Conservation (phyloP, 257 asterid species). For the Cynanchum wilfordii region DNA sequence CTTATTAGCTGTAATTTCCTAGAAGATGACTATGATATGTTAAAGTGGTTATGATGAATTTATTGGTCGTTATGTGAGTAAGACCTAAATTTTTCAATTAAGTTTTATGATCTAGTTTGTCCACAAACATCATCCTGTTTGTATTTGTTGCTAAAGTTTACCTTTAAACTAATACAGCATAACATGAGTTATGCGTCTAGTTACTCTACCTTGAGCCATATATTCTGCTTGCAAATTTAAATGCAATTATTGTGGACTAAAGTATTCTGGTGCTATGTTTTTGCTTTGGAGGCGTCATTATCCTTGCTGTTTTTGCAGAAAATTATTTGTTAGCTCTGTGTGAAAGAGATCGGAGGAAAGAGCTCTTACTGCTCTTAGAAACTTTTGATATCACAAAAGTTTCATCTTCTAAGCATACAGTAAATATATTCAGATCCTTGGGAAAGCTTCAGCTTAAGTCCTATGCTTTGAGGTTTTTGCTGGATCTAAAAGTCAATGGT, state of each 20-base stretch:
- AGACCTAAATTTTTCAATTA: background rate
- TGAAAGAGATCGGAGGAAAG: conserved; percentile 52
- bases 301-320: conserved; percentile 44
- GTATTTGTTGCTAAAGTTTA: background rate
- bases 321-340: conserved; percentile 59
- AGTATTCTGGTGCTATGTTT: background rate
- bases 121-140: background rate
- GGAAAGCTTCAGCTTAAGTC: conserved; percentile 68
- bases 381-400: conserved; percentile 54
- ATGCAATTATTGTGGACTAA: background rate
- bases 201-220: background rate
- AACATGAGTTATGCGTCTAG: background rate
- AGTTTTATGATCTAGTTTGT: background rate
- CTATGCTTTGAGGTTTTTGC: conserved; percentile 46
- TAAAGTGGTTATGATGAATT: background rate
- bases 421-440: conserved; percentile 52
- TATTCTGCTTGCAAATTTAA: background rate
- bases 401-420: conserved; percentile 38
- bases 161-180: background rate
- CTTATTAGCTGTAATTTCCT: background rate
- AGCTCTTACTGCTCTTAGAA: conserved; percentile 48
- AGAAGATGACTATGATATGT: background rate
- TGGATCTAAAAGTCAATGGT: conserved; percentile 62
- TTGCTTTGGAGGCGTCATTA: conserved; percentile 5
- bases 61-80: background rate